Percentiles rank a stretch among this genome's conserved stretches.
phyloP scores from a whole-genome alignment of 176 grass and related monocot genomes.

The Aechmea fasciata region DNA sequence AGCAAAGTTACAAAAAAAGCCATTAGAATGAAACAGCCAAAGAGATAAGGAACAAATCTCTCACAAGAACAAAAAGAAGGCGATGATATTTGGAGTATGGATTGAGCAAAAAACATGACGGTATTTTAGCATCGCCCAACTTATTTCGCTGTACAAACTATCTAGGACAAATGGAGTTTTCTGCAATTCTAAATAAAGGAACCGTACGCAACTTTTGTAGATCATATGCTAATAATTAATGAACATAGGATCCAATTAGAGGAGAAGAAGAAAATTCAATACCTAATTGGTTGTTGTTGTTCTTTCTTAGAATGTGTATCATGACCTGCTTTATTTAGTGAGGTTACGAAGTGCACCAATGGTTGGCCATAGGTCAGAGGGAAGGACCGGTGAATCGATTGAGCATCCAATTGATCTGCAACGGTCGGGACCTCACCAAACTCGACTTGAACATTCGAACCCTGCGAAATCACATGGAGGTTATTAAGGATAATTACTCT shows the following conservation, averaged over 20 bases:
- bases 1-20: no score
- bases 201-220: no score
- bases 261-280: not conserved
- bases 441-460: conserved; percentile 1
- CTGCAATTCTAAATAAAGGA: not conserved
- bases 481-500: no score
- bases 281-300: conserved; percentile 1
- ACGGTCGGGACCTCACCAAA: not conserved
- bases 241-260: no score
- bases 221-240: no score
- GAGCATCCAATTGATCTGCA: conserved; percentile 9
- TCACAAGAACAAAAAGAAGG: no score
- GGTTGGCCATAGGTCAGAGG: conserved; percentile 4
- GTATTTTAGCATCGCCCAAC: no score
- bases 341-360: conserved; percentile 3
- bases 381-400: conserved; percentile 7
- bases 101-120: no score
- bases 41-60: no score
- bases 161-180: not conserved
- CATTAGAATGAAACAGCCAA: no score
- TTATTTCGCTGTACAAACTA: no score
- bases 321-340: not conserved
- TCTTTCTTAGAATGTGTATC: not conserved
- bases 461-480: not conserved
- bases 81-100: no score